Base-by-base conservation (phyloP, 2,329 filamentous ascomycete species). In the Canariomyces notabilis region DNA sequence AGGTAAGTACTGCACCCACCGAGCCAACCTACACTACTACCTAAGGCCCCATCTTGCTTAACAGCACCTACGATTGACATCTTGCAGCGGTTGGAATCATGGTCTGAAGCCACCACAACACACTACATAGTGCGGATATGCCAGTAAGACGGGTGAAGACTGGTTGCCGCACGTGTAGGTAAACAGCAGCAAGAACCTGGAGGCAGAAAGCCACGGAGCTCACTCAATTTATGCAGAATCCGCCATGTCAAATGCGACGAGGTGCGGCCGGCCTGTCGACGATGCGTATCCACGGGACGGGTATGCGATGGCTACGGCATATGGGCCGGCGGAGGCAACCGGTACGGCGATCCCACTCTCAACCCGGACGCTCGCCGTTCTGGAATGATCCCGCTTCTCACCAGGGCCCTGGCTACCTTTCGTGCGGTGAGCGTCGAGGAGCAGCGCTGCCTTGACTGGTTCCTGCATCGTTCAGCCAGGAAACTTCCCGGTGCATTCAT, bases 401-500 rank as follows among this genome's bases (percentile, higher is more conserved):
- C 31, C 18, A 32, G 23, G 15, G n/a, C 29, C 37, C 16, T 20
- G 15, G 34, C 37, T n/a, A 14, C 18, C 2, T 26, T 49, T 2
- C 33, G 23, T 14, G 42, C 50, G 2, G 31, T 51, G 16, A 59
- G 21, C 46, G 39, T 47, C 6, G 60, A 67, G 23, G 67, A 72
- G 35, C 53, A 55, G 9, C 43, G 42, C 1, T 64, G 59, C 44
- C 64, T 73, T 14, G 65, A 70, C 12, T 75, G 69, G 64, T 76
- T 76, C 57, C 62, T 62, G 14, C 56, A 56, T 26, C 64, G 64
- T 16, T 71, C 65, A 4, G 57, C 56, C 1, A 51, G 56, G 3
- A 70, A 69, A 42, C 48, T 72, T 0, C 63, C 61, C 0, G 67
- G 67, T 1, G 57, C 59, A 1, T 71, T 68, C 42, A 51, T 46